Conservation (phyloP, 192 early-diverging fungal species). For the Umbelopsis sp. region DNA sequence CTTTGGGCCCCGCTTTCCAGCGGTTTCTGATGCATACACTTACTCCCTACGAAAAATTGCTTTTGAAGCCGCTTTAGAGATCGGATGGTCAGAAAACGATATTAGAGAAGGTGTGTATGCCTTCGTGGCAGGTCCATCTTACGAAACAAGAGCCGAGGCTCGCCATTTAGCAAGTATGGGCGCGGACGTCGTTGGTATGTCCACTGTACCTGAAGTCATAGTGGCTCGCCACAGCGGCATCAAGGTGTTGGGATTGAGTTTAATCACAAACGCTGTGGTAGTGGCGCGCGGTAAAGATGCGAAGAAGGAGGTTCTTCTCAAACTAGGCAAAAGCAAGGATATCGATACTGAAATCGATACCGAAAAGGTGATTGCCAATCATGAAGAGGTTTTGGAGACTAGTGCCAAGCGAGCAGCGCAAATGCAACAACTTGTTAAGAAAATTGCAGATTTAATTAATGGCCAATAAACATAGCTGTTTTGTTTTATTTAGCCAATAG, state of each 20-base stretch:
- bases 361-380: conserved; percentile 55
- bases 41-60: conserved; percentile 74
- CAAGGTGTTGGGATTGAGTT: conserved; percentile 73
- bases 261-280: conserved; percentile 78
- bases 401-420: conserved; percentile 53
- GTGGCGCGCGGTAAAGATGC: conserved; percentile 45
- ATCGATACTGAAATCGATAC: conserved; percentile 36
- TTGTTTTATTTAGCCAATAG: neutral
- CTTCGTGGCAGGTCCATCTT: conserved; percentile 90
- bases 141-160: conserved; percentile 86
- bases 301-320: conserved; percentile 33
- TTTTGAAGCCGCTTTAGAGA: conserved; percentile 59
- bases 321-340: conserved; percentile 27
- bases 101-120: conserved; percentile 83
- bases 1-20: conserved; percentile 88
- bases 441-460: conserved; percentile 44
- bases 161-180: conserved; percentile 68
- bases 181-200: conserved; percentile 88
- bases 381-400: conserved; percentile 74
- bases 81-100: conserved; percentile 45
- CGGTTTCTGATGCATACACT: conserved; percentile 85
- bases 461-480: conserved; percentile 9
- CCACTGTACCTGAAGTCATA: conserved; percentile 86
- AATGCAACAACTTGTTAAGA: conserved; percentile 58
- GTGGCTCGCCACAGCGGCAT: conserved; percentile 86